Base-by-base conservation (phyloP, 129 eudicot species). In the Logfia minima region DNA sequence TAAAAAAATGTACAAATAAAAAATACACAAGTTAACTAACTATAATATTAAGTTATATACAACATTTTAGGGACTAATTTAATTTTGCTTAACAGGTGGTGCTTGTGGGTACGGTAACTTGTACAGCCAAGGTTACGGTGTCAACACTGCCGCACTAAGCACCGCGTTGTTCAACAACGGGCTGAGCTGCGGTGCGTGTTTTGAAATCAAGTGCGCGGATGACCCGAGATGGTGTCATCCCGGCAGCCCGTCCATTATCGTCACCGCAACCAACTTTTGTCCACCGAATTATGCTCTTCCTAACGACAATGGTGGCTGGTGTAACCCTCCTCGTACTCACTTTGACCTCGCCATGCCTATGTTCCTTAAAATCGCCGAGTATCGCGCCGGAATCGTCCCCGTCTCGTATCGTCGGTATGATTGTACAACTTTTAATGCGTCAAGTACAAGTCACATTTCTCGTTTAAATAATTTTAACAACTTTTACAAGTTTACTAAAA, bases 261-360 rank as follows among this genome's bases (percentile, higher is more conserved):
- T 92, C 61, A 92, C 98, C 4, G 98, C 92, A 17, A 92, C 98
- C 13, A 92, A 92, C 71, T 92, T 92, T 83, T 92, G 98, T 81
- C 98, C 98, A 0, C 96, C 97, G 1, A 92, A 92, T 70, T 90
- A 4, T 58, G 98, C 96, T 13, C 88, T 34, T 0, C 89, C 98
- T 0, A 90, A 61, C 75, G 96, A 92, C 89, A 90, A 90, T 74
- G 98, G 98, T 3, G 98, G 98, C 4, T 92, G 98, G 98, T 92
- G 98, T 71, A 92, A 92, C 90, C 98, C 98, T 8, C 98, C 96
- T 18, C 87, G 96, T 5, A 81, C 94, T 1, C 98, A 92, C 51
- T 92, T 92, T 69, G 98, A 92, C 70, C 94, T 92, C 14, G 93
- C 98, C 26, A 90, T 90, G 98, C 98, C 98, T 6, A 88, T 92